Evolutionary conservation across 2,329 filamentous ascomycete species (phyloP), one percentile per base, ranked within the genome.

Genomic region (Cordyceps militaris): DNA sequence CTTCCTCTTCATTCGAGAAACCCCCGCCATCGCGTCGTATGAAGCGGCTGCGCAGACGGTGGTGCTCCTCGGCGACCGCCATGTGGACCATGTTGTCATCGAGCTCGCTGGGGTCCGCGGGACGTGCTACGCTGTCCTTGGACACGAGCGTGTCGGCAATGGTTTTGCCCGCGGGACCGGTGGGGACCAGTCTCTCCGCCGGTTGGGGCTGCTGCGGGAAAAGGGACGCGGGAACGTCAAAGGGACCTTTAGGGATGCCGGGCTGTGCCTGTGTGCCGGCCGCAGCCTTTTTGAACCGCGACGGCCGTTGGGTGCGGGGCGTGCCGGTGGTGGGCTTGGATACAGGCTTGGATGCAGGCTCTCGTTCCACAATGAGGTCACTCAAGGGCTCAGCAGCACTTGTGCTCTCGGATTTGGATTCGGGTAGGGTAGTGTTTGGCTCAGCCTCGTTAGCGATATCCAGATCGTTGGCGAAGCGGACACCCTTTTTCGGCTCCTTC

Each of bases 1-100:
- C 78, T 60, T 90, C 85, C 59, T 88, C 83, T 64, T 91, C 83
- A 58, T 83, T 81, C 65, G 88, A 74, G 70, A 96, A 96, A 3
- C 91, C 91, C 3, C 38, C 44, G 53, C 91, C 91, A 65, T 94
- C 84, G 64, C 85, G 82, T 63, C 91, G 84, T 56, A 97, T 91
- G 72, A 95, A 86, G 66, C 82, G 83, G 68, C 92, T 96, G 21
- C 93, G 87, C 70, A 89, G 79, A 46, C 83, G 85, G 69, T 96
- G 88, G 70, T 96, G 96, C 67, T 95, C 89, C 38, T 84, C 82
- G 8, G 89, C 86, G 14, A 96, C 85, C 69, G 96, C 88, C 61
- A 89, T 85, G 55, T 88, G 81, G 52, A 93, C 77, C 30, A 92
- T 75, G n/a, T 66, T 63, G 21, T 84, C 78, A 5, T 96, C 88